Base-by-base conservation (phyloP, 2,329 filamentous ascomycete genomes). In the Colletotrichum nymphaeae region DNA sequence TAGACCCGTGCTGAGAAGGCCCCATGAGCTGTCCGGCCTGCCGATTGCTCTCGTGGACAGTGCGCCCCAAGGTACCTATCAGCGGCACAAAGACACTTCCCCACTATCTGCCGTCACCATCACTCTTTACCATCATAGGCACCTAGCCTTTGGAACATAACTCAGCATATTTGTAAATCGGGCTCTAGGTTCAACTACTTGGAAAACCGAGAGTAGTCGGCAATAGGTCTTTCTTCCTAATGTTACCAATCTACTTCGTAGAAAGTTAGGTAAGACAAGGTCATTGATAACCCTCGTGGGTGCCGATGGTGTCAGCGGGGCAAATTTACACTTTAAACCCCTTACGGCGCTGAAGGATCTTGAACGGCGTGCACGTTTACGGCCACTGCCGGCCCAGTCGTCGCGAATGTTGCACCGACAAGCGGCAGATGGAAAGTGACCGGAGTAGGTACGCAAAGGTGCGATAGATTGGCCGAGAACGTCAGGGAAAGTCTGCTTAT, bases 1-100 rank as follows among this genome's bases (percentile, higher is more conserved):
- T 19, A 62, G 49, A 59, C 11, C 59, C 32, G n/a, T 53, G 30
- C 70, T 69, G 59, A 53, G 55, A 60, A 64, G 56, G 66, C 66
- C 67, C 42, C 58, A 46, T 53, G 69, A 64, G 69, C 42, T 69
- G 42, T 24, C 26, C 64, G 28, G 19, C 14, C 26, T 24, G 62
- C 46, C 42, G 46, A 26, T 11, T 42, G 24, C 30, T 28, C 19
- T 28, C 9, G 22, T 30, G 22, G 62, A 19, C 46, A 63, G 62
- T 37, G n/a, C 62, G n/a, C 22, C 16, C 28, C 16, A 35, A 35
- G 32, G 32, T 26, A 26, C 26, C 4, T 26, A 55, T 22, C n/a
- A 19, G 42, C 26, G 42, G 11, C 19, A 26, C n/a, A 8, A 55
- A 32, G 32, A 42, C 12, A 56, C 32, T 65, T 65, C 63, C 32